Evolutionary conservation across 208 protist genomes (phyloP), one percentile per base, ranked within the genome.

Genomic region (Crithidia acanthocephali): DNA sequence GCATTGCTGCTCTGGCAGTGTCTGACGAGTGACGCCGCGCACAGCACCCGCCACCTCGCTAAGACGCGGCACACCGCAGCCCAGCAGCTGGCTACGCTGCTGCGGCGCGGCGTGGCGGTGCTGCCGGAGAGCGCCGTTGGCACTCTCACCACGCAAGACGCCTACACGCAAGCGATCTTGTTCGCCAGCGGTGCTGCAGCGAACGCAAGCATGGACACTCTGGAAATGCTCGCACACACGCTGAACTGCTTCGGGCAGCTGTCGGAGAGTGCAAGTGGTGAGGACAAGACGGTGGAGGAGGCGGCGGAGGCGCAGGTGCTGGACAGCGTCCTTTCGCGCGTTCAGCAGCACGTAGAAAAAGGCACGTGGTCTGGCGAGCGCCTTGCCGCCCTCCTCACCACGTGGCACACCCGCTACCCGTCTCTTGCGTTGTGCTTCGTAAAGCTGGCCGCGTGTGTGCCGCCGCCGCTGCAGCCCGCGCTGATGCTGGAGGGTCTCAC

Each of bases 391-490:
- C 59, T 83, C 9, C 62, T 90, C 53, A 61, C 66, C 13, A 32
- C 45, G 44, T 88, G 79, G 79, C 75, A 72, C 52, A 51, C 42
- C 9, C 48, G 73, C 33, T 74, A 74, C 66, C 76, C 80, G 8
- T 28, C 50, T 2, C 75, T 80, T 7, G 68, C 79, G 25, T 13
- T 67, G 65, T 65, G 58, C 8, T 60, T 79, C 11, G 67, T 81
- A 65, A 27, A 56, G 20, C 51, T 85, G n/a, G 33, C 68, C 20
- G 57, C 55, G 6, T 22, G 57, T 23, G 45, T 87, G 15, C 52
- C 80, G 11, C 11, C 62, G 2, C 35, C 56, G 35, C 27, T 58
- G 52, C 81, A 76, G 59, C 68, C 82, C 2, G 23, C 61, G 15
- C 45, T 83, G 50, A 53, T 77, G 30, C 8, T 74, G 28, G 55